Base-by-base conservation (phyloP, 1,139 yeast genomes). In the Sugiyamaella japonica region DNA sequence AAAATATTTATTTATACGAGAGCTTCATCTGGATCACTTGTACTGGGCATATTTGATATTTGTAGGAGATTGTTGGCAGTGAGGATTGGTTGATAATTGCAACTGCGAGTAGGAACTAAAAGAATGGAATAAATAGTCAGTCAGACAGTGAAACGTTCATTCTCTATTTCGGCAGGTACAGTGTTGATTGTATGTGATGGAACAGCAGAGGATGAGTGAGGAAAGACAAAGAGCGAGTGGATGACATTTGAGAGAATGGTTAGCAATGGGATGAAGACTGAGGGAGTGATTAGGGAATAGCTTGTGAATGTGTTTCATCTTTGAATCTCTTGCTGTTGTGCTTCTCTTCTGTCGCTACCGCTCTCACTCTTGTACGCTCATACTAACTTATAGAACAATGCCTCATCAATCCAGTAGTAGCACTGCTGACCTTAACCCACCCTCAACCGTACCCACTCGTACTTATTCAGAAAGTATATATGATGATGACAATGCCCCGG, bases 381-480 rank as follows among this genome's bases (percentile, higher is more conserved):
- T 28, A 28, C 31, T 28, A 28, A 28, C 31, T 28, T 28, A 28
- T 7, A 28, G 9, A 32, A 34, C 7, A 34, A 45, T 45, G 49
- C 37, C 42, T 20, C 40, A 38, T 8, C 28, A 36, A 23, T 36
- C 49, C 13, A 36, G 41, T 28, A 45, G 41, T n/a, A 36, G 41
- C 20, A 45, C 49, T 12, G 28, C 49, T 8, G 42, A 32, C 23
- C 36, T 45, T 13, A 41, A 40, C 13, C 44, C 44, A 12, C 17
- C 48, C 16, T 25, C 31, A 16, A 25, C 34, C 8, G 10, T 29
- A 29, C 34, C 49, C 16, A 38, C 42, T 9, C 25, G 49, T 8
- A 48, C 51, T 3, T 48, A 48, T 16, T 48, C 51, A 23, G 51
- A 38, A 23, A 48, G 51, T 40, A 39, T 48, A 9, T 48, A 48